Percentiles rank a stretch among this genome's conserved stretches.
These are phyloP conservation scores for Cladobotryum mycophilum DNA, from an alignment of 2,329 filamentous ascomycete genomes.

Conservation along the genomic window DNA sequence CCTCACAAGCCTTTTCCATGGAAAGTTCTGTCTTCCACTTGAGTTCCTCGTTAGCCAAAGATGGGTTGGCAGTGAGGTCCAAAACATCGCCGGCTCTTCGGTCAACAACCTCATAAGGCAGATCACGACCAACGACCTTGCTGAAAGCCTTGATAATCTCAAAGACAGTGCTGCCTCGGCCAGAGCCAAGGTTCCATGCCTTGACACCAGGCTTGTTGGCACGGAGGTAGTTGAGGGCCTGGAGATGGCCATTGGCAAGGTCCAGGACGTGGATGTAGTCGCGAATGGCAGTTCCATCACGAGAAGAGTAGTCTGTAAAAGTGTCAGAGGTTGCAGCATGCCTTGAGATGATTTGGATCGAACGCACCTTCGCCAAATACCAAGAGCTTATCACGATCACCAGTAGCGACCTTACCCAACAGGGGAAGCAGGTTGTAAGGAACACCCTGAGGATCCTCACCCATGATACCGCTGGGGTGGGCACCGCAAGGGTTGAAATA, in stretches of 20 bases:
- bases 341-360: conserved; percentile 14
- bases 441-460: conserved; percentile 91
- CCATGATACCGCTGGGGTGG: conserved; percentile 94
- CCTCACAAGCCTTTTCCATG: conserved; percentile 86
- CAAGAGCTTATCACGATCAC: conserved; percentile 86
- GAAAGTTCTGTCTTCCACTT: conserved; percentile 87
- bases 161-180: conserved; percentile 89
- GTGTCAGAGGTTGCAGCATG: not conserved
- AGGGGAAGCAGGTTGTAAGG: conserved; percentile 94
- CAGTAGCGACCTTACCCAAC: conserved; percentile 91
- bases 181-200: conserved; percentile 95
- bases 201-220: conserved; percentile 80
- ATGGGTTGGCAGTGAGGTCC: conserved; percentile 87
- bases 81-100: conserved; percentile 86
- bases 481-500: conserved; percentile 98
- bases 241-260: conserved; percentile 76
- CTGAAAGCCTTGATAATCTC: conserved; percentile 97
- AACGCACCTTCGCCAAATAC: conserved; percentile 88
- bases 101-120: conserved; percentile 79
- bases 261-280: conserved; percentile 98
- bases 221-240: conserved; percentile 85
- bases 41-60: conserved; percentile 80
- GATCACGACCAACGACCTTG: conserved; percentile 73
- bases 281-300: conserved; percentile 87
- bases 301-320: conserved; percentile 72